A percentile compares a stretch with the other conserved stretches of the same genome.
phyloP scores from a whole-genome alignment of 2,329 filamentous ascomycete genomes.

The Fusarium sp. region DNA sequence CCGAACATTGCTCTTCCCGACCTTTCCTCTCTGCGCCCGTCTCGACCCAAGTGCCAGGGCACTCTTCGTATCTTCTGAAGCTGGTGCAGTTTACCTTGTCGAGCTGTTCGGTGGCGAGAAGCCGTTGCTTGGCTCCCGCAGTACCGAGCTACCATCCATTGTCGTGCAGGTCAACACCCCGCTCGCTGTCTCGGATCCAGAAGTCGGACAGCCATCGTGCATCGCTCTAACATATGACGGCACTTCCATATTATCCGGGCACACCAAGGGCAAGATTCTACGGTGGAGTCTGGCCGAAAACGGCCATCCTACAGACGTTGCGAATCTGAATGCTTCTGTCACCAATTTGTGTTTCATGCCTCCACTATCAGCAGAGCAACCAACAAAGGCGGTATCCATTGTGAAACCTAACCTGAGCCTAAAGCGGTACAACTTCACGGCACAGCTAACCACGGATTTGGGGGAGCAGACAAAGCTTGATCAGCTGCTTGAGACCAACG shows the following conservation, averaged over 20 bases:
- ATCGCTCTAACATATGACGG: slow-evolving; percentile 85
- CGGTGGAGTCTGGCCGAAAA: slow-evolving; percentile 83
- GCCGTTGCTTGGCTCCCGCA: slow-evolving; percentile 66
- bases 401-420: slow-evolving; percentile 84
- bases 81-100: slow-evolving; percentile 83
- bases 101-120: slow-evolving; percentile 75
- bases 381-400: slow-evolving; percentile 70
- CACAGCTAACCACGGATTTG: slow-evolving; percentile 68
- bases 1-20: slow-evolving; percentile 84
- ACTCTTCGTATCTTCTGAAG: slow-evolving; percentile 83
- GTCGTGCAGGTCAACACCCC: slow-evolving; percentile 68
- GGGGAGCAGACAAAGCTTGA: slow-evolving; percentile 59
- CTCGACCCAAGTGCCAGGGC: slow-evolving; percentile 88
- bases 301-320: slow-evolving; percentile 74
- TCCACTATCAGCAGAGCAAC: slow-evolving; percentile 61
- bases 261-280: slow-evolving; percentile 81
- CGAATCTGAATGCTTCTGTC: slow-evolving; percentile 82
- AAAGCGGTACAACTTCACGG: slow-evolving; percentile 73
- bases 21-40: slow-evolving; percentile 77
- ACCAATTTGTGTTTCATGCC: slow-evolving; percentile 84
- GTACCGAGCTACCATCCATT: slow-evolving; percentile 67
- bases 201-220: slow-evolving; percentile 75
- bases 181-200: slow-evolving; percentile 69
- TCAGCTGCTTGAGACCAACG: slow-evolving; percentile 60
- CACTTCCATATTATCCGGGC: slow-evolving; percentile 82